Evolutionary conservation across 1,284 basidiomycete genomes (phyloP).

Genomic region (Pseudozyma pruni): DNA sequence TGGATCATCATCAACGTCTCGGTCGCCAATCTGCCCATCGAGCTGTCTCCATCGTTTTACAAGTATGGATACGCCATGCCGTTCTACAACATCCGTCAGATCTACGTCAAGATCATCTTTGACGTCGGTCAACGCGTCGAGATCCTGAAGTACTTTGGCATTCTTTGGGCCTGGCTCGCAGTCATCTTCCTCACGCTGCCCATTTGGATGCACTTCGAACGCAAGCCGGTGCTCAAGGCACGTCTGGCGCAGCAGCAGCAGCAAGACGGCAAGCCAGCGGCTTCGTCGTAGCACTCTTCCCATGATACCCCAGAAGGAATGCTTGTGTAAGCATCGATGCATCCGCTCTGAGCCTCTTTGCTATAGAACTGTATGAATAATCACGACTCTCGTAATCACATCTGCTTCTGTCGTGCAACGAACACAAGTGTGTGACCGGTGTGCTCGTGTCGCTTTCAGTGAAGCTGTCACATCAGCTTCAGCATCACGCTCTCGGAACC

Average conservation of each 20-base stretch:
- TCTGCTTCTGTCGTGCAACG: no score
- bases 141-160: constrained; percentile 61
- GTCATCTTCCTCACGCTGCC: constrained; percentile 57
- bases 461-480: no score
- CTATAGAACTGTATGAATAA: no score
- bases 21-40: constrained; percentile 51
- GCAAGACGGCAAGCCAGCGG: background rate
- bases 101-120: constrained; percentile 62
- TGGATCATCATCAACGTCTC: constrained; percentile 64
- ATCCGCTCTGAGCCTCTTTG: no score
- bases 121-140: constrained; percentile 50
- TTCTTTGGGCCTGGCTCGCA: constrained; percentile 61
- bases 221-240: constrained; percentile 24
- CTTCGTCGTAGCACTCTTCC: background rate
- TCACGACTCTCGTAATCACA: no score
- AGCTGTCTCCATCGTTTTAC: constrained; percentile 52
- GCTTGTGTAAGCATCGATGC: background rate
- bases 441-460: no score
- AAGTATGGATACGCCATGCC: constrained; percentile 60
- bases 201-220: constrained; percentile 56
- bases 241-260: constrained; percentile 19
- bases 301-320: background rate
- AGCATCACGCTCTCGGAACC: no score
- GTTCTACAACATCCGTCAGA: constrained; percentile 58
- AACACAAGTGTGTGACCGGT: no score